These are phyloP conservation scores for Vitis riparia DNA, from an alignment of 164 flowering plant species.

Conservation along the genomic window DNA sequence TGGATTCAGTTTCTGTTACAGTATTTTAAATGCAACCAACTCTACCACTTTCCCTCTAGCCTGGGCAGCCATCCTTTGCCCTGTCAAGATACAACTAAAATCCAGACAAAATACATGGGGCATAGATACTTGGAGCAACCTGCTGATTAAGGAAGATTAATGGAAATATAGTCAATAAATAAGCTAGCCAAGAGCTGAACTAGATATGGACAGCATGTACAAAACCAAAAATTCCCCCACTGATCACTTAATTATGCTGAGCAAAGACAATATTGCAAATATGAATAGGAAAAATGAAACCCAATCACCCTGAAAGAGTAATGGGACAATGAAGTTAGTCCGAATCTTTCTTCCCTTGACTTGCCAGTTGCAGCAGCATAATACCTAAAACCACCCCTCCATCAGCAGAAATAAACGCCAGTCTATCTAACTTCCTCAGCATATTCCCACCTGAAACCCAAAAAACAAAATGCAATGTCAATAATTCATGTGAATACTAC, in stretches of 20 bases:
- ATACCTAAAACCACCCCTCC: not conserved
- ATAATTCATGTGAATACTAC: no score
- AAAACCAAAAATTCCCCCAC: not conserved
- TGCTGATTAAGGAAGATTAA: not conserved
- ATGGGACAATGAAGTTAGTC: not conserved
- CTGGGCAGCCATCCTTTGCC: no score
- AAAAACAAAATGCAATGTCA: not conserved
- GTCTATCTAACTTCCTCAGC: no score
- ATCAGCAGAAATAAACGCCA: not conserved
- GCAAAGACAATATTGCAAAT: not conserved
- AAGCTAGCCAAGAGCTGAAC: slow-evolving; percentile 3
- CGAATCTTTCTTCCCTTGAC: not conserved
- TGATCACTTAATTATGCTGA: not conserved
- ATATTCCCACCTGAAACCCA: not conserved
- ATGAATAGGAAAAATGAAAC: not conserved
- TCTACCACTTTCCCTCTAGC: no score
- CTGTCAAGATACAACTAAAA: no score
- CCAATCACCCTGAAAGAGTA: not conserved
- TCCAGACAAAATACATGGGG: no score
- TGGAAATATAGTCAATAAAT: not conserved
- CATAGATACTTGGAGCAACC: no score
- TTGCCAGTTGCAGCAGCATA: not conserved
- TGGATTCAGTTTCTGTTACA: no score
- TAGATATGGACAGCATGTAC: slow-evolving; percentile 15
- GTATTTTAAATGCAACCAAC: no score